Evolutionary conservation across 768 basidiomycete genomes (phyloP).

Genomic region (Mycena chlorophos): DNA sequence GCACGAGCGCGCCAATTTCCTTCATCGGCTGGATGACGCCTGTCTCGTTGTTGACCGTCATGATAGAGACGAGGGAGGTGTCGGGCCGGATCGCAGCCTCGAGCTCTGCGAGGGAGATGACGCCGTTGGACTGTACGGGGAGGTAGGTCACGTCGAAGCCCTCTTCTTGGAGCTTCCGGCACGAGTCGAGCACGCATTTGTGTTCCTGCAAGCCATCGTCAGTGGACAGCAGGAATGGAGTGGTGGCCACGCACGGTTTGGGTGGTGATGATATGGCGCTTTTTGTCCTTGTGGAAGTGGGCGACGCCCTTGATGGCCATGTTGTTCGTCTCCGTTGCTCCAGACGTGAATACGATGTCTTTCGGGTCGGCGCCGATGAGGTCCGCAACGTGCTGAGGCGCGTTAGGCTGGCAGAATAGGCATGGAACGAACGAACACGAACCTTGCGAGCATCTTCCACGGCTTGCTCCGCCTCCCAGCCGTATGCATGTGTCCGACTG

Average conservation of each 20-base stretch:
- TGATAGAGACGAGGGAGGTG: slow-evolving; percentile 92
- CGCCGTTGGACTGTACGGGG: slow-evolving; percentile 86
- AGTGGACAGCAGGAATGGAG: background rate
- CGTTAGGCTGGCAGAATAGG: background rate
- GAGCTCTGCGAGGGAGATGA: slow-evolving; percentile 76
- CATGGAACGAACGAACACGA: background rate
- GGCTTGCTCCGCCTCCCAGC: slow-evolving; percentile 97
- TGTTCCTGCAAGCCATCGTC: slow-evolving; percentile 69
- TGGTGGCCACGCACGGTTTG: slow-evolving; percentile 68
- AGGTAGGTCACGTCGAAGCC: slow-evolving; percentile 98
- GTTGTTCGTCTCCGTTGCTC: slow-evolving; percentile 97
- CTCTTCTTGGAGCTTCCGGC: slow-evolving; percentile 91
- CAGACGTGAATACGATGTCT: slow-evolving; percentile 96
- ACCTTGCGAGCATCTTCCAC: slow-evolving; percentile 92
- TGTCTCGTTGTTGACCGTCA: slow-evolving; percentile 99
- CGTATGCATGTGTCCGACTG: slow-evolving; percentile 97
- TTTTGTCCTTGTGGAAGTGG: slow-evolving; percentile 91
- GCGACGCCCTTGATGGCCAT: slow-evolving; percentile 97
- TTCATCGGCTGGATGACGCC: slow-evolving; percentile 97
- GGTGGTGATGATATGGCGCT: slow-evolving; percentile 89
- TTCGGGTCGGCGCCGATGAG: slow-evolving; percentile 93
- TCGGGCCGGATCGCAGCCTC: slow-evolving; percentile 90
- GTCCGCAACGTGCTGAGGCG: slow-evolving; percentile 76
- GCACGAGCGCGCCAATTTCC: slow-evolving; percentile 86
- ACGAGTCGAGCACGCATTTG: slow-evolving; percentile 98